Evolutionary conservation across 352 stramenopile genomes (phyloP).

Genomic region (Phytophthora palmivora): DNA sequence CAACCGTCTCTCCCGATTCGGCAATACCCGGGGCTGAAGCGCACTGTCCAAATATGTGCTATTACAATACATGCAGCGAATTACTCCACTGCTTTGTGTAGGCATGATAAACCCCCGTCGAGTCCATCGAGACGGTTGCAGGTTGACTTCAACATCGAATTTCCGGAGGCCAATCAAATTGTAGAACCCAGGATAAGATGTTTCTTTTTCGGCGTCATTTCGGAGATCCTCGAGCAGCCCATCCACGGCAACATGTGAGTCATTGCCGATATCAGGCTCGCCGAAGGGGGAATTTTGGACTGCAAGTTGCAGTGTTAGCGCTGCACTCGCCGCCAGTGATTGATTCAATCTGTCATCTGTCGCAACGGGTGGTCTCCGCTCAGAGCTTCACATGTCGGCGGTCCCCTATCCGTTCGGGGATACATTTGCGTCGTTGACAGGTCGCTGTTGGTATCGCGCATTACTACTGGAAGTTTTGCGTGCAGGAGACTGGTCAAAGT

Average conservation of each 20-base stretch:
- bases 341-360: not conserved
- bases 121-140: slow-evolving; percentile 19
- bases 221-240: slow-evolving; percentile 22
- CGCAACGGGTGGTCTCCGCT: slow-evolving; percentile 8
- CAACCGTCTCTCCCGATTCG: slow-evolving; percentile 27
- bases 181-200: slow-evolving; percentile 13
- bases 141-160: slow-evolving; percentile 29
- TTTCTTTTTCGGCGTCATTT: slow-evolving; percentile 28
- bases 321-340: slow-evolving; percentile 2
- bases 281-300: slow-evolving; percentile 10
- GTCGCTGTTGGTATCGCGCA: slow-evolving; percentile 14
- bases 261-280: slow-evolving; percentile 28
- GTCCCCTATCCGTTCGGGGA: not conserved
- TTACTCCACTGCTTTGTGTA: too few species aligned
- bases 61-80: too few species aligned
- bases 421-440: slow-evolving; percentile 4
- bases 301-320: slow-evolving; percentile 2
- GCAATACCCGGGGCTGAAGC: slow-evolving; percentile 5
- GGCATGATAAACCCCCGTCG: too few species aligned
- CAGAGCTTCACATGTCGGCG: slow-evolving; percentile 15
- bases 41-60: too few species aligned
- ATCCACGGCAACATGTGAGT: slow-evolving; percentile 26
- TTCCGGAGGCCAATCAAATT: slow-evolving; percentile 19
- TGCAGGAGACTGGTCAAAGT: not conserved
- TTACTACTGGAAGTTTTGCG: slow-evolving; percentile 23